phyloP scores from a whole-genome alignment of 345 rosid genomes.

The Jatropha curcas region DNA sequence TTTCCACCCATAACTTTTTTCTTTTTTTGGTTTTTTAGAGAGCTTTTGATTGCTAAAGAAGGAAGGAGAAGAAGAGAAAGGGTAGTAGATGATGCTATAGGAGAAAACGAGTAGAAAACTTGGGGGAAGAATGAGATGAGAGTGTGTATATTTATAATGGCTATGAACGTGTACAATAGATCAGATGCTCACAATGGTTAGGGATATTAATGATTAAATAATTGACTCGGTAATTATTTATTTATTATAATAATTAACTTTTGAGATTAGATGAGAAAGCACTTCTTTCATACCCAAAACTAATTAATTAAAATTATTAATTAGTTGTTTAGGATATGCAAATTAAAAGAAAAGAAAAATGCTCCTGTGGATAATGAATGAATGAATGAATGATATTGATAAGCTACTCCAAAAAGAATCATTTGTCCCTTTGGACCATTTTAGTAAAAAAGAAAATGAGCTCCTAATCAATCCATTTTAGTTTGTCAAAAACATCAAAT shows the following conservation, averaged over 20 bases:
- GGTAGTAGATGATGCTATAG: neutral
- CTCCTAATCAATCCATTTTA: neutral
- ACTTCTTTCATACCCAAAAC: neutral
- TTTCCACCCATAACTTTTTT: conserved; percentile 24
- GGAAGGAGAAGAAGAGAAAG: neutral
- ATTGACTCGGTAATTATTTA: neutral
- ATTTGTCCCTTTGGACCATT: neutral
- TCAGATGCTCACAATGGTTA: conserved; percentile 11
- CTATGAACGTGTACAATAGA: conserved; percentile 6
- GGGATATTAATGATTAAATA: conserved; percentile 11
- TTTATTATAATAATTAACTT: neutral
- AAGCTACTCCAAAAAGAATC: neutral
- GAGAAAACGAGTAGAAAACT: neutral
- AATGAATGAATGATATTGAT: neutral
- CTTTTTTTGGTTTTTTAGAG: neutral
- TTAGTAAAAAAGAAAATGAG: neutral
- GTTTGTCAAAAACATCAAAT: too few species aligned
- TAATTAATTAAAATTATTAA: neutral
- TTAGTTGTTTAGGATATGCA: neutral
- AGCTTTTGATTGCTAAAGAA: neutral
- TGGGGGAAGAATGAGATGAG: conserved; percentile 16
- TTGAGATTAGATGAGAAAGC: conserved; percentile 3
- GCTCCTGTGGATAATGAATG: neutral
- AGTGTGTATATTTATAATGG: conserved; percentile 30
- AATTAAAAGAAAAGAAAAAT: neutral